phyloP scores from a whole-genome alignment of 176 grass and related monocot species.

The Metroxylon sagu region DNA sequence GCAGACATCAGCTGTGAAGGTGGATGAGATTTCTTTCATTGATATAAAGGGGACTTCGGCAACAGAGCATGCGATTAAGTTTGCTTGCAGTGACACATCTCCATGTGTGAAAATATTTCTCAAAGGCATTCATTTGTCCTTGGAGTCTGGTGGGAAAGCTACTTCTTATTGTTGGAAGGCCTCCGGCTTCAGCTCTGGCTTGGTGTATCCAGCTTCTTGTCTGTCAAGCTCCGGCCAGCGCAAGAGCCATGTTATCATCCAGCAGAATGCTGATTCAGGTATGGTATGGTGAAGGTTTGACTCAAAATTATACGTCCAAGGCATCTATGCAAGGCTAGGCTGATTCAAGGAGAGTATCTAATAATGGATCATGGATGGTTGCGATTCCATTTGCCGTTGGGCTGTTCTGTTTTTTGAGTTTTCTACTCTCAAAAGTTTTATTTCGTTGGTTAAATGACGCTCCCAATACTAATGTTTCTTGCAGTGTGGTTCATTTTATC shows the following conservation, averaged over 20 bases:
- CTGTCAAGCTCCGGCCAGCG: conserved; percentile 5
- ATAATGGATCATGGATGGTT: too few species aligned
- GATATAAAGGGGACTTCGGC: conserved; percentile 52
- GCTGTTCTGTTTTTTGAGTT: too few species aligned
- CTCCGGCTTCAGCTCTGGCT: conserved; percentile 28
- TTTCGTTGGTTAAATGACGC: too few species aligned
- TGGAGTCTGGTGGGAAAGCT: conserved; percentile 28
- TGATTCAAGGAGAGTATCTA: too few species aligned
- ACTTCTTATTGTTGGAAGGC: conserved; percentile 46
- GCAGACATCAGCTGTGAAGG: conserved; percentile 52
- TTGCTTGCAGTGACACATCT: conserved; percentile 55
- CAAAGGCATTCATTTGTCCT: conserved; percentile 33
- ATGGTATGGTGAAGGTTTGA: too few species aligned
- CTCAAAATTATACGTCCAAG: too few species aligned
- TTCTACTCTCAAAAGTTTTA: too few species aligned
- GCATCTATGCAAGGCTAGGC: too few species aligned
- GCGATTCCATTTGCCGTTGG: too few species aligned
- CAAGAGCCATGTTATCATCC: background rate
- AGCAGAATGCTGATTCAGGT: conserved; percentile 1
- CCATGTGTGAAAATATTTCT: conserved; percentile 48
- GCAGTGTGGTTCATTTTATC: too few species aligned
- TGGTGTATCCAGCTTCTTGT: conserved; percentile 40
- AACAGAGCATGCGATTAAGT: conserved; percentile 34
- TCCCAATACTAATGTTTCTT: too few species aligned
- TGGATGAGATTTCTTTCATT: conserved; percentile 39